A percentile compares a stretch with the other conserved stretches of the same genome.
These are phyloP conservation scores for Zelopaecilomyces penicillatus DNA, from an alignment of 2,329 filamentous ascomycete species.

Conservation along the genomic window DNA sequence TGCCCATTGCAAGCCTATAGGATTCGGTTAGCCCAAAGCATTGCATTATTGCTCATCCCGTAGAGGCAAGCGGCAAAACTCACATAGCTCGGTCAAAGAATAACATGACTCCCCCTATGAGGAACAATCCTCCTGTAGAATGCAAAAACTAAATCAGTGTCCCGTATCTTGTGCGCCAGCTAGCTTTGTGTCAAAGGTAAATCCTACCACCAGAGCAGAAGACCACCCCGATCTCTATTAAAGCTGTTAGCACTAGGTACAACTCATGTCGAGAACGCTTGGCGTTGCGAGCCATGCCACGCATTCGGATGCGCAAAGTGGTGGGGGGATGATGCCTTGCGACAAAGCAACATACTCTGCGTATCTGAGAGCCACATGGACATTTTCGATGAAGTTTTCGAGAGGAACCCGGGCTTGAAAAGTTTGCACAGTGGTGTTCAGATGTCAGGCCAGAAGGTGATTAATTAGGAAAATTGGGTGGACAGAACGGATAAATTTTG, in stretches of 20 bases:
- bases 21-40: background rate
- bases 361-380: conserved; percentile 95
- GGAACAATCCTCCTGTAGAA: conserved; percentile 75
- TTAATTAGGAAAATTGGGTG: background rate
- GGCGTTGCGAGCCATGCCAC: conserved; percentile 4
- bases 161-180: conserved; percentile 13
- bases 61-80: conserved; percentile 18
- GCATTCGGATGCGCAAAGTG: conserved; percentile 15
- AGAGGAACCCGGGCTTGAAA: background rate
- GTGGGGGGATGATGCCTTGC: background rate
- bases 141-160: conserved; percentile 11
- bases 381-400: conserved; percentile 24
- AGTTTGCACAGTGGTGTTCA: background rate
- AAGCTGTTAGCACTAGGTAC: conserved; percentile 21
- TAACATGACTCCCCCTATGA: conserved; percentile 86
- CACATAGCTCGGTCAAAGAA: conserved; percentile 98
- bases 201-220: conserved; percentile 94
- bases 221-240: conserved; percentile 86
- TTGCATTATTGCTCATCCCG: background rate
- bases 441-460: background rate
- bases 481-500: background rate
- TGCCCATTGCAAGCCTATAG: conserved; percentile 88
- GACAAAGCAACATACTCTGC: conserved; percentile 61
- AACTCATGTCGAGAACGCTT: background rate
- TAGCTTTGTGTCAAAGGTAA: conserved; percentile 15